phyloP scores from a whole-genome alignment of 2,329 filamentous ascomycete species.

The Neocucurbitaria cava region DNA sequence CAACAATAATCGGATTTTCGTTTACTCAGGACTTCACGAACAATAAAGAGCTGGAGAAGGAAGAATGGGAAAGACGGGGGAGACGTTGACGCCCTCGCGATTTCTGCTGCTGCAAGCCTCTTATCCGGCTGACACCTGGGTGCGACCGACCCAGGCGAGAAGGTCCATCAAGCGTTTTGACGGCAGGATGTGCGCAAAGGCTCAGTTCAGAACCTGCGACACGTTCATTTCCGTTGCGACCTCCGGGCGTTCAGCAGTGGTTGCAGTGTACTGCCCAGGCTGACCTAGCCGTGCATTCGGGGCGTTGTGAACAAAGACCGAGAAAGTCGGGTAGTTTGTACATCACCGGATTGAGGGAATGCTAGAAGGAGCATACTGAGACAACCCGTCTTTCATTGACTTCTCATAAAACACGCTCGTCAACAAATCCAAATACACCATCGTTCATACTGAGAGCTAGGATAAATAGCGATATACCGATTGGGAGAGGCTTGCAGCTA shows the following conservation, averaged over 20 bases:
- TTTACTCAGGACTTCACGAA: not conserved
- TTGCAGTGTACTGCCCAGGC: not conserved
- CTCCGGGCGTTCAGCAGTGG: conserved; percentile 1
- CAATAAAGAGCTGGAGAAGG: not conserved
- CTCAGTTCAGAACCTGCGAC: conserved; percentile 14
- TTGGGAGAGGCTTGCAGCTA: not conserved
- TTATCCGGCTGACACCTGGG: conserved; percentile 13
- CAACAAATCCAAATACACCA: not conserved
- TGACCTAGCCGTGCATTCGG: not conserved
- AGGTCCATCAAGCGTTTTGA: conserved; percentile 1
- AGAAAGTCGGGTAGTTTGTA: not conserved
- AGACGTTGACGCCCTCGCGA: not conserved
- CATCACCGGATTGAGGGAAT: not conserved
- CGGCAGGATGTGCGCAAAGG: conserved; percentile 10
- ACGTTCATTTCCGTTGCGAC: conserved; percentile 8
- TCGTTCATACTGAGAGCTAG: not conserved
- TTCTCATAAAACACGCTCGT: not conserved
- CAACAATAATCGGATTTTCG: not conserved
- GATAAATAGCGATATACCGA: not conserved
- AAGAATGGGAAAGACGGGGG: not conserved
- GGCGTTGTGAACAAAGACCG: not conserved
- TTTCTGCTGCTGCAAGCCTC: conserved; percentile 4
- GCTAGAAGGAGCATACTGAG: not conserved
- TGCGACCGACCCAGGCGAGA: conserved; percentile 1
- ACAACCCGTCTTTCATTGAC: not conserved